Base-by-base conservation (phyloP, 805 yeast species). In the Blastobotrys peoriensis region DNA sequence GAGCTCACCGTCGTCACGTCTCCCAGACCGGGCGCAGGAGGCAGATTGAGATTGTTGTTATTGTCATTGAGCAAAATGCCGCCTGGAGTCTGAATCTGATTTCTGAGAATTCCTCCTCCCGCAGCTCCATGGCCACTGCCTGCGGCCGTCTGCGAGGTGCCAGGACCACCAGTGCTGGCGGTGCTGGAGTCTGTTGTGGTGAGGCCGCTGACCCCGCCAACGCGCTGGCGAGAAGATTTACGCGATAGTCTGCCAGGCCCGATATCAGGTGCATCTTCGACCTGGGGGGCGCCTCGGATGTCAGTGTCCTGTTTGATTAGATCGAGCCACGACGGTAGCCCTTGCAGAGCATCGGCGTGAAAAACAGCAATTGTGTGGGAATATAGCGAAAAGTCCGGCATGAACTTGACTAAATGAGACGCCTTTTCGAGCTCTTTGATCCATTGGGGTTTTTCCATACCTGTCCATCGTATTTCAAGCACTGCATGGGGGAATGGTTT, bases 401-500 rank as follows among this genome's bases (percentile, higher is more conserved):
- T 72, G 28, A 66, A 63, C 55, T 68, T 69, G 10, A 76, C 70
- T 16, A 79, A 58, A 55, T 76, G 79, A 3, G 81, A 73, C 19
- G 61, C 50, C 8, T 15, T 22, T 19, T 67, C 62, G 22, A 79
- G 57, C 4, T 66, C 61, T 34, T 55, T 55, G 5, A 79, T 53
- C 54, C 67, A 59, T 1, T 50, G 40, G 0, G 75, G 76, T 38
- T 58, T 52, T 13, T 50, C 30, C 9, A 41, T 47, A 5, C 66
- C 65, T 28, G 67, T 68, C 64, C 75, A 75, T 17, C 74, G 60
- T 18, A 79, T 57, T 44, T 73, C 75, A 23, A 79, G 59, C 0
- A 75, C 64, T 0, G 77, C 68, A 53, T 74, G 72, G 2, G 81
- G 80, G 53, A 77, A 75, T n/a, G n/a, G n/a, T n/a, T n/a, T n/a